A percentile compares a stretch with the other conserved stretches of the same genome.
Conservation (phyloP, 345 rosid genomes). For the Bretschneidera sinensis region DNA sequence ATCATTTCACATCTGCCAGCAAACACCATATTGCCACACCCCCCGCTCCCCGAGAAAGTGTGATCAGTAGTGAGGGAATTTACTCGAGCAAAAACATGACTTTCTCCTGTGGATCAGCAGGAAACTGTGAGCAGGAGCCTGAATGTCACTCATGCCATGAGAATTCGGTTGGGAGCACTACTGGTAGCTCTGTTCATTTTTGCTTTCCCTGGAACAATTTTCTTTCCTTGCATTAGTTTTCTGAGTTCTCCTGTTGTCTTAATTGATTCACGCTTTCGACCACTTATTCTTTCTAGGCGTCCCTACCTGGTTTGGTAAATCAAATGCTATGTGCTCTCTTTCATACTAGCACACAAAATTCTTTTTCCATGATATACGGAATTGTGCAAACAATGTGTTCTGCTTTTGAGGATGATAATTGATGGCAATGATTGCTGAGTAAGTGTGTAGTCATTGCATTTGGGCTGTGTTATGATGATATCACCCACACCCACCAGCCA, state of each 20-base stretch:
- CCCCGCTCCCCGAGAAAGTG: constrained; percentile 16
- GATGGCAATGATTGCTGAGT: not conserved
- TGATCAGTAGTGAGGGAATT: constrained; percentile 17
- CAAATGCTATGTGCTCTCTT: not conserved
- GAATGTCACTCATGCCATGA: constrained; percentile 15
- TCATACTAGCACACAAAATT: no score
- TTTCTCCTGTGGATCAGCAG: constrained; percentile 19
- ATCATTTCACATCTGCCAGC: constrained; percentile 10
- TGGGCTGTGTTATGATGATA: not conserved
- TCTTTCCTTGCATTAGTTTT: not conserved
- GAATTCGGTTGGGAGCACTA: constrained; percentile 19
- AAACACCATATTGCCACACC: constrained; percentile 9
- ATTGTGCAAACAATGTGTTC: no score
- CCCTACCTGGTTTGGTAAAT: not conserved
- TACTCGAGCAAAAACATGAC: constrained; percentile 19
- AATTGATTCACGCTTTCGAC: not conserved
- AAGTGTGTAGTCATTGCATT: not conserved
- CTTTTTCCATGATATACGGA: no score
- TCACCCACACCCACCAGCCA: not conserved
- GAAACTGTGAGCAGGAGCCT: constrained; percentile 18
- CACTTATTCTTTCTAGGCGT: not conserved
- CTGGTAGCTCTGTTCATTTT: constrained; percentile 40
- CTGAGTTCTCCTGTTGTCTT: not conserved
- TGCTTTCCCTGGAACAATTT: constrained; percentile 3
- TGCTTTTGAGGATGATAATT: not conserved